These are phyloP conservation scores for Atractiella rhizophila DNA, from an alignment of 768 basidiomycete species.

Conservation along the genomic window DNA sequence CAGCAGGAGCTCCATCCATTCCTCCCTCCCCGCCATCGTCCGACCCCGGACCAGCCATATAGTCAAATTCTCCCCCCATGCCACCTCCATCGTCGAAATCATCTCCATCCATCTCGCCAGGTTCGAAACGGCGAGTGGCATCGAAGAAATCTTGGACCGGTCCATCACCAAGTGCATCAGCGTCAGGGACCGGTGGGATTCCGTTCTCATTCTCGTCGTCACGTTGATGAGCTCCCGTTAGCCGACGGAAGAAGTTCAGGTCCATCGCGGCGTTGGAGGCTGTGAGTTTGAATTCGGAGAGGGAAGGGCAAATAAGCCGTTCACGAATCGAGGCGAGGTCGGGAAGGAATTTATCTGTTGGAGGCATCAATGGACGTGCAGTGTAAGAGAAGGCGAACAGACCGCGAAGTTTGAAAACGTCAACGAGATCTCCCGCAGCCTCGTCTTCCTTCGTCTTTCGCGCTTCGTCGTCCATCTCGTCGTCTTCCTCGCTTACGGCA, in stretches of 20 bases:
- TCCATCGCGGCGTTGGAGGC: slow-evolving; percentile 39
- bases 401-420: slow-evolving; percentile 17
- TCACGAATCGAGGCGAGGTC: slow-evolving; percentile 37
- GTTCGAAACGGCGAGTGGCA: background rate
- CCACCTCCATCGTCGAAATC: slow-evolving; percentile 5
- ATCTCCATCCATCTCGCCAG: background rate
- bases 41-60: background rate
- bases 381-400: slow-evolving; percentile 6
- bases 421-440: too few species aligned
- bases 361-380: background rate
- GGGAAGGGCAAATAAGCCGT: slow-evolving; percentile 53
- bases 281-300: slow-evolving; percentile 58
- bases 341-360: slow-evolving; percentile 44
- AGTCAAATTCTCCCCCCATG: slow-evolving; percentile 5
- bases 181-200: slow-evolving; percentile 2
- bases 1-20: slow-evolving; percentile 21
- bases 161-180: slow-evolving; percentile 5
- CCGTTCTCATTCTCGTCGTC: background rate
- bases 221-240: slow-evolving; percentile 5
- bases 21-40: slow-evolving; percentile 22
- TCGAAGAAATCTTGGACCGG: slow-evolving; percentile 12
- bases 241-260: slow-evolving; percentile 25
- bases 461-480: slow-evolving; percentile 40
- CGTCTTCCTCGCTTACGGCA: slow-evolving; percentile 43
- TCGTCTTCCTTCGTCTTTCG: background rate